Base-by-base conservation (phyloP, 148 eudicot genomes). In the Polygonum maritimum region DNA sequence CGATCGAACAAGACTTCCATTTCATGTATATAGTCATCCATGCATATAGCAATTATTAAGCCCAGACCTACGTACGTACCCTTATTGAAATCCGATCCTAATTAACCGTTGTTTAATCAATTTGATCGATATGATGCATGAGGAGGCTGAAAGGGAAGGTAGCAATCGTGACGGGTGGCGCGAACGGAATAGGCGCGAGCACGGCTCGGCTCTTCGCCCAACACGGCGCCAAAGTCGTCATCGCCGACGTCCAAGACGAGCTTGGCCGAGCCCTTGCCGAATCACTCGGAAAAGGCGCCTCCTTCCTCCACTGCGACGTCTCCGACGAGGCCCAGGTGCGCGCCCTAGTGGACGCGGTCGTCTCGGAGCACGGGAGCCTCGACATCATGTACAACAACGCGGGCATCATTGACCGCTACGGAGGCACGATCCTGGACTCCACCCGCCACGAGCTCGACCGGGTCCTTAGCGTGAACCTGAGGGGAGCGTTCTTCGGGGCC, bases 121-220 rank as follows among this genome's bases (percentile, higher is more conserved):
- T 26, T 26, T 26, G 31, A 26, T 26, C 31, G 31, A 26, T 26
- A 26, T 26, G 31, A 26, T 7, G 3, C 45, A n/a, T n/a, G n/a
- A 5, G 45, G 45, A 92, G 87, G 77, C 81, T 92, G 72, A 85
- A 92, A 77, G 97, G 90, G 67, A 89, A 90, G 82, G 88, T 90
- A 73, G 95, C 95, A 14, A 76, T 92, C 71, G 87, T 92, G 33
- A 92, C 97, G 0, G 97, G 95, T 54, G 97, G 88, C 69, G 93
- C 97, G 69, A 87, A 85, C 58, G 97, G 95, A 31, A 87, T 92
- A 9, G 97, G 95, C 3, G 88, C 85, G 73, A 88, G 78, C 78
- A 82, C 93, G 0, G 88, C 85, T 5, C 72, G 77, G 11, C 80
- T 79, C 14, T 92, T 92, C 79, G 72, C 78, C 65, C 71, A 75